Conservation (phyloP, 352 stramenopile genomes). For the Globisporangium camurandrum region DNA sequence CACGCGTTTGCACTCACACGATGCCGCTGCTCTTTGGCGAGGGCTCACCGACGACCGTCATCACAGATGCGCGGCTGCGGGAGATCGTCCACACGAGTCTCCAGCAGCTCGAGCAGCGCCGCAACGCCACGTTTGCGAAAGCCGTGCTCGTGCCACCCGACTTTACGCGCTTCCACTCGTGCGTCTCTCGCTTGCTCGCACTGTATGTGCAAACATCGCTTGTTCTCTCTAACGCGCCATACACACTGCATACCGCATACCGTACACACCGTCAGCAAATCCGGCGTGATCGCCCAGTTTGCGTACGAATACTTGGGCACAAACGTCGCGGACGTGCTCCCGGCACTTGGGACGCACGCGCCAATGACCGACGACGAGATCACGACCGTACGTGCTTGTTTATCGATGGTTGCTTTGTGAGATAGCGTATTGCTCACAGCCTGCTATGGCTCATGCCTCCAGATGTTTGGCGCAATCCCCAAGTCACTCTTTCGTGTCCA, state of each 20-base stretch:
- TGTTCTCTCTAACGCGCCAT: background rate
- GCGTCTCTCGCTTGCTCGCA: conserved; percentile 14
- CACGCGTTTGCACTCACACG: too few species aligned
- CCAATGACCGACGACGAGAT: conserved; percentile 95
- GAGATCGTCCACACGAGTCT: conserved; percentile 57
- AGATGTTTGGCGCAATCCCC: conserved; percentile 93
- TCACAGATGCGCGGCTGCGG: conserved; percentile 56
- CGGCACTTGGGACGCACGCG: conserved; percentile 93
- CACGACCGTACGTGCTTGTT: conserved; percentile 30
- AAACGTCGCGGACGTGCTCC: conserved; percentile 86
- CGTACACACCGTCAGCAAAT: conserved; percentile 38
- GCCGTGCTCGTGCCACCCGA: conserved; percentile 93
- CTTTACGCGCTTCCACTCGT: conserved; percentile 95
- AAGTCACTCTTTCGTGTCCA: conserved; percentile 89
- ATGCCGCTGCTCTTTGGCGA: conserved; percentile 78
- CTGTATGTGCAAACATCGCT: background rate
- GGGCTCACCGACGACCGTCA: conserved; percentile 47
- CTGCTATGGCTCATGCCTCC: background rate
- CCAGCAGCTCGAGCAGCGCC: conserved; percentile 48
- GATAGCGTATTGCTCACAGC: too few species aligned
- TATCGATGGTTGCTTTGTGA: too few species aligned
- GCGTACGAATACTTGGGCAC: conserved; percentile 91
- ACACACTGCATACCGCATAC: background rate
- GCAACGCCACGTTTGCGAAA: conserved; percentile 44
- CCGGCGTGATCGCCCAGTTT: conserved; percentile 90